These are phyloP conservation scores for Dactylonectria estremocensis DNA, from an alignment of 2,329 filamentous ascomycete species.

Conservation along the genomic window DNA sequence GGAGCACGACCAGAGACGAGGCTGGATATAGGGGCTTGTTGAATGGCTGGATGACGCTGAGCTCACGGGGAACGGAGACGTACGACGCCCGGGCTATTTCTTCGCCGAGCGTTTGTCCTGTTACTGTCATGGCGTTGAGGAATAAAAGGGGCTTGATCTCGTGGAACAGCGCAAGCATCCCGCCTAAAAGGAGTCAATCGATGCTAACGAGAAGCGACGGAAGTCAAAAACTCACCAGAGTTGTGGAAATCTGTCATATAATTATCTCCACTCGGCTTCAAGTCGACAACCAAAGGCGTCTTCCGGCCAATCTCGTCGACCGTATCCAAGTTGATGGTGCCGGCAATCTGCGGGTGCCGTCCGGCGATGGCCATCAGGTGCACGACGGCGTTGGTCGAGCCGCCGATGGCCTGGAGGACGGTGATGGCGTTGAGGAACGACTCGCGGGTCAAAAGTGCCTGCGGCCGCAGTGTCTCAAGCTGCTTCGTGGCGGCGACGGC, in stretches of 20 bases:
- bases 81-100: constrained; percentile 81
- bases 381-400: constrained; percentile 88
- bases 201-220: fast-evolving
- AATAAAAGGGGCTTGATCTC: constrained; percentile 83
- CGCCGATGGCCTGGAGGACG: constrained; percentile 88
- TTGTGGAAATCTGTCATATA: constrained; percentile 94
- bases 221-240: constrained; percentile 58
- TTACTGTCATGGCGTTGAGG: constrained; percentile 85
- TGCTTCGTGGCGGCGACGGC: constrained; percentile 78
- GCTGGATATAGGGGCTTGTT: constrained; percentile 76
- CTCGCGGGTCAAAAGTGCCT: constrained; percentile 78
- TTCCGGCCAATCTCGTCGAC: constrained; percentile 83
- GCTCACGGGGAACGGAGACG: constrained; percentile 60
- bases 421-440: constrained; percentile 90
- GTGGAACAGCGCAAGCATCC: constrained; percentile 86
- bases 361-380: constrained; percentile 90
- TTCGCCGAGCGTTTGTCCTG: constrained; percentile 85
- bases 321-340: constrained; percentile 79
- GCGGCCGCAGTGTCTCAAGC: constrained; percentile 77
- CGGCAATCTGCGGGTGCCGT: constrained; percentile 77
- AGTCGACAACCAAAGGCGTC: constrained; percentile 86
- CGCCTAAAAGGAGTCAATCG: constrained; percentile 63
- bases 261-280: constrained; percentile 89
- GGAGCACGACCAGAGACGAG: constrained; percentile 86
- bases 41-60: constrained; percentile 76